These are phyloP conservation scores for Pestalotiopsis sp. DNA, from an alignment of 2,329 filamentous ascomycete species.

Conservation along the genomic window DNA sequence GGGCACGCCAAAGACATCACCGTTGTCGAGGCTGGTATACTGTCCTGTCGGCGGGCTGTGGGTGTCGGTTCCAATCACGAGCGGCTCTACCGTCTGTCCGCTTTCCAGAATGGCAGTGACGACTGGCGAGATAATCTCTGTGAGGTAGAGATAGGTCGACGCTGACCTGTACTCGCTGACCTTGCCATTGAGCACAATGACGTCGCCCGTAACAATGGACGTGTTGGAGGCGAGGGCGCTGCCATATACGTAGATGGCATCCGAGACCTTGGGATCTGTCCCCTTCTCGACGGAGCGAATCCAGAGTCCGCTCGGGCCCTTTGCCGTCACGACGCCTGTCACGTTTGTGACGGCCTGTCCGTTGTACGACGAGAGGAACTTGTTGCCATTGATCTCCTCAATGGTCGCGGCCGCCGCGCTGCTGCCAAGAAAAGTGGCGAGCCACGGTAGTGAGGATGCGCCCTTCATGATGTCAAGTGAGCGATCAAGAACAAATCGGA, in stretches of 20 bases:
- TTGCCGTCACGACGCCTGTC: slow-evolving; percentile 65
- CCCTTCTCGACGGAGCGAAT: slow-evolving; percentile 61
- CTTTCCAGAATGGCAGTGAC: slow-evolving; percentile 54
- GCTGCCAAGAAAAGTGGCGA: slow-evolving; percentile 21
- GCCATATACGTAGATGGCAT: slow-evolving; percentile 66
- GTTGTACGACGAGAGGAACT: slow-evolving; percentile 61
- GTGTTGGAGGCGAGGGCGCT: slow-evolving; percentile 49
- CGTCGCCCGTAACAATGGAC: slow-evolving; percentile 55
- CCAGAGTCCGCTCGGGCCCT: slow-evolving; percentile 62
- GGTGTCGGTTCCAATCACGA: slow-evolving; percentile 61
- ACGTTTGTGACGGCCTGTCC: slow-evolving; percentile 58
- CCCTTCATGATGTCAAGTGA: slow-evolving; percentile 15
- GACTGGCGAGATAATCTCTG: slow-evolving; percentile 58
- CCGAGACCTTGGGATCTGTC: slow-evolving; percentile 56
- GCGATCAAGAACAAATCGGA: background rate
- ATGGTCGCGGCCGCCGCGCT: slow-evolving; percentile 43
- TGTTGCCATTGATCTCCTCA: slow-evolving; percentile 65
- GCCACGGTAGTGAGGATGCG: slow-evolving; percentile 13
- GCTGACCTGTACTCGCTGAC: slow-evolving; percentile 59
- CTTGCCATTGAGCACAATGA: slow-evolving; percentile 59
- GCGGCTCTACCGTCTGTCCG: slow-evolving; percentile 53
- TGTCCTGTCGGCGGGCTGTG: slow-evolving; percentile 59
- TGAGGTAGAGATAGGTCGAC: slow-evolving; percentile 60
- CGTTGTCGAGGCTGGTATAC: slow-evolving; percentile 63
- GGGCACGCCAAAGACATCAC: slow-evolving; percentile 64